Evolutionary conservation across 2,329 filamentous ascomycete genomes (phyloP), one percentile per base, ranked within the genome.

Genomic region (Talaromyces piceae): DNA sequence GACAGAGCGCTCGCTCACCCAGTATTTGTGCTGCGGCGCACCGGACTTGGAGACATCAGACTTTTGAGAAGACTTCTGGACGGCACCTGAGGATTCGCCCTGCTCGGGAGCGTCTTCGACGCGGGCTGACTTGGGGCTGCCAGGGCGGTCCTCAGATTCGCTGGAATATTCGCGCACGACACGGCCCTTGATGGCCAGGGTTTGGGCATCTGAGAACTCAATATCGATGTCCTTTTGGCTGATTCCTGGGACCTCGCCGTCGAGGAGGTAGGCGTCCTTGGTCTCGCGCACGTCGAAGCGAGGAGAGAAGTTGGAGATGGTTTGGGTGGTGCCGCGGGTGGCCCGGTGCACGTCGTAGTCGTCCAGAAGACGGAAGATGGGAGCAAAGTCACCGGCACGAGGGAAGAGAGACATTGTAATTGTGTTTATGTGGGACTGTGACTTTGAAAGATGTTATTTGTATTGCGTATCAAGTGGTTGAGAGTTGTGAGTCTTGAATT

Each of bases 1-100:
- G n/a, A 78, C 71, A 1, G 70, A 73, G 56, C 78, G 76, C 62
- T 82, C 78, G 49, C 69, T 74, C 50, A 81, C 71, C 78, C 78
- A 81, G 67, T 77, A 80, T 57, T 72, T 73, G 45, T 67, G 41
- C 30, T 41, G 23, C 6, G 47, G 47, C 4, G 13, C 30, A 41
- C 20, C 28, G 22, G 12, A 41, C 47, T 49, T 45, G 2, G 47
- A 53, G 41, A 45, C 47, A 60, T 67, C 39, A 54, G 55, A 27
- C 63, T 64, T 58, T 58, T 66, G 65, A 23, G n/a, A n/a, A n/a
- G 62, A 30, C 50, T 52, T 49, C 12, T 54, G 43, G 25, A 49
- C 54, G 23, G 68, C 63, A 52, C 58, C 44, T 51, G 54, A 22
- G 31, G 45, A 22, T 51, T 54, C 49, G n/a, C 26, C 52, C 16